Percentiles rank a stretch among this genome's conserved stretches.
These are phyloP conservation scores for Decorospora gaudefroyi DNA, from an alignment of 2,329 filamentous ascomycete species.

Conservation along the genomic window DNA sequence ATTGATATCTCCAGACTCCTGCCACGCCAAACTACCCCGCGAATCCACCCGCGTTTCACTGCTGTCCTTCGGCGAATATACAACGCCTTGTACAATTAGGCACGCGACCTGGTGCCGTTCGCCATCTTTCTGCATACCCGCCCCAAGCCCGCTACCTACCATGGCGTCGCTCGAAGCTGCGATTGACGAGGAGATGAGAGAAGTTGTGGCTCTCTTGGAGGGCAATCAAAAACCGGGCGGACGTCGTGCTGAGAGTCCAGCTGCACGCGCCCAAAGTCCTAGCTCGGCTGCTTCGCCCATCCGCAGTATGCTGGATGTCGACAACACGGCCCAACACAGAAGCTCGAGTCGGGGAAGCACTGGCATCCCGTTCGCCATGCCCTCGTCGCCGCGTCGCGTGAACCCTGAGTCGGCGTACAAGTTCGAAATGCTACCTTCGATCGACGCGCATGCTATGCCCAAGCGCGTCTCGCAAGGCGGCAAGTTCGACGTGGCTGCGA, in stretches of 20 bases:
- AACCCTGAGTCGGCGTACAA: constrained; percentile 50
- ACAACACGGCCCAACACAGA: constrained; percentile 38
- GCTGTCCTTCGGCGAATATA: constrained; percentile 3
- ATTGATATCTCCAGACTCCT: constrained; percentile 17
- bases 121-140: background rate
- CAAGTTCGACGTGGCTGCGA: constrained; percentile 45
- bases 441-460: constrained; percentile 50
- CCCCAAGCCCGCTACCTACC: constrained; percentile 15
- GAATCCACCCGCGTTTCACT: constrained; percentile 21
- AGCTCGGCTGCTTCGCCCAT: constrained; percentile 62
- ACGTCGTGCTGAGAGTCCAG: constrained; percentile 37
- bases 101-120: constrained; percentile 14
- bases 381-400: constrained; percentile 42
- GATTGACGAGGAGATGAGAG: constrained; percentile 75
- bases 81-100: constrained; percentile 6
- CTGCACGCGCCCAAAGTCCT: constrained; percentile 60
- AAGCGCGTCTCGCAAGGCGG: constrained; percentile 51
- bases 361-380: constrained; percentile 36
- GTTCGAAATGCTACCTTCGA: constrained; percentile 54
- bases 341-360: constrained; percentile 42
- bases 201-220: constrained; percentile 72
- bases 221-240: constrained; percentile 44
- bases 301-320: constrained; percentile 49
- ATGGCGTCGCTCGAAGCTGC: constrained; percentile 75
- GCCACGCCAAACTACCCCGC: constrained; percentile 23